Conservation (phyloP, 2,329 filamentous ascomycete species). For the Calcarisporium arbuscula region DNA sequence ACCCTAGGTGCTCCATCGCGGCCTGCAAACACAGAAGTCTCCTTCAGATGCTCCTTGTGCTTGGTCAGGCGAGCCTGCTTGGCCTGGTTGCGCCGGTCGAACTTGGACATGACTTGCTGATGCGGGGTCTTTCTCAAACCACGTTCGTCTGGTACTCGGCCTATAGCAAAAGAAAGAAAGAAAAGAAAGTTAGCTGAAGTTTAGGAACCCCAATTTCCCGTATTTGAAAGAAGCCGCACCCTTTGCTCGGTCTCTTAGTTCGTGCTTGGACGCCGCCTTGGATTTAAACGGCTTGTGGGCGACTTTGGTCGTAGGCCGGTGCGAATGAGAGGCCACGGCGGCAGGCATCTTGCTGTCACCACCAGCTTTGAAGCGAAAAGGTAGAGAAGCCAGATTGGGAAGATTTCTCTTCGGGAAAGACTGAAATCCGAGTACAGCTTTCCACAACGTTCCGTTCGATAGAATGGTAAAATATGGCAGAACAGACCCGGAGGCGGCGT, state of each 20-base stretch:
- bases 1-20: slow-evolving; percentile 81
- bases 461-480: slow-evolving; percentile 6
- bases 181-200: slow-evolving; percentile 1
- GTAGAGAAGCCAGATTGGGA: slow-evolving; percentile 63
- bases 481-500: slow-evolving; percentile 15
- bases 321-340: slow-evolving; percentile 65
- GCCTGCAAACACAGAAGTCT: slow-evolving; percentile 77
- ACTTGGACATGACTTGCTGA: slow-evolving; percentile 95
- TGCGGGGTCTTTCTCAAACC: slow-evolving; percentile 80
- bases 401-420: no score
- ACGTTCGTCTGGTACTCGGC: slow-evolving; percentile 70
- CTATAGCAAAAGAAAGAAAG: slow-evolving; percentile 38
- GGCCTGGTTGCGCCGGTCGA: slow-evolving; percentile 90
- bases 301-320: slow-evolving; percentile 86
- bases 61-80: slow-evolving; percentile 84
- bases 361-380: slow-evolving; percentile 84
- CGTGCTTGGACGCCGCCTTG: slow-evolving; percentile 80
- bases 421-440: no score
- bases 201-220: no score
- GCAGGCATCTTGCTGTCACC: slow-evolving; percentile 69
- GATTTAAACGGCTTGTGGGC: slow-evolving; percentile 90
- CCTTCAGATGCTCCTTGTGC: slow-evolving; percentile 73
- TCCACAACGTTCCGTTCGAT: no score
- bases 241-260: slow-evolving; percentile 78
- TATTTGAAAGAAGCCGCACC: slow-evolving; percentile 54